These are phyloP conservation scores for Dactylellina parvicollis DNA, from an alignment of 2,329 filamentous ascomycete genomes.

Conservation along the genomic window DNA sequence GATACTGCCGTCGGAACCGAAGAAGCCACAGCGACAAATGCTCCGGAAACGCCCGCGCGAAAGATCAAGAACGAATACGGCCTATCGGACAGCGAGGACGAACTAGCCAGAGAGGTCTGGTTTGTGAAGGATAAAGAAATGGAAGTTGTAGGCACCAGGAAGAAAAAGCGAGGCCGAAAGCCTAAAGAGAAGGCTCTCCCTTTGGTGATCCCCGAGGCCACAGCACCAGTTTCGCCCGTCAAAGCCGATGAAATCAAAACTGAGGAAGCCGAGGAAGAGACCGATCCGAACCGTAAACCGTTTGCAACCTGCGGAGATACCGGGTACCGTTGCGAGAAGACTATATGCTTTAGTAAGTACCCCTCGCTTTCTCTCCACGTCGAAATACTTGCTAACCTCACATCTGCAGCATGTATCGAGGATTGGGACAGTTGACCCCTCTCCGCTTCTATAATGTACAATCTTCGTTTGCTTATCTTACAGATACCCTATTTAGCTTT, in stretches of 20 bases:
- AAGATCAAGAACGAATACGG: conserved; percentile 24
- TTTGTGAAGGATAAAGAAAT: conserved; percentile 22
- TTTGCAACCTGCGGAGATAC: conserved; percentile 33
- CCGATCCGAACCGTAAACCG: not conserved
- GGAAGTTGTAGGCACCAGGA: conserved; percentile 5
- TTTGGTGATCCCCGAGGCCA: conserved; percentile 18
- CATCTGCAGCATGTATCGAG: conserved; percentile 25
- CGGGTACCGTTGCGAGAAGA: conserved; percentile 48
- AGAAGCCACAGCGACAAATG: not conserved
- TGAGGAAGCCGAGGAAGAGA: not conserved
- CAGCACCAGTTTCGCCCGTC: not conserved
- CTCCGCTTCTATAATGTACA: conserved; percentile 24
- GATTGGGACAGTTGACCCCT: conserved; percentile 15
- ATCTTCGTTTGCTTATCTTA: conserved; percentile 9
- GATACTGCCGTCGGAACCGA: not conserved
- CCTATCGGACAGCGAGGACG: conserved; percentile 41
- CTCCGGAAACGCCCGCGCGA: conserved; percentile 5
- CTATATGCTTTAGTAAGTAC: conserved; percentile 52
- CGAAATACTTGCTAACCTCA: conserved; percentile 16
- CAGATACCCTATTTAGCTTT: conserved; percentile 23
- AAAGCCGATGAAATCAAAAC: conserved; percentile 6
- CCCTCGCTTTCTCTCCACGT: not conserved
- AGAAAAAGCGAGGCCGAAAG: conserved; percentile 29
- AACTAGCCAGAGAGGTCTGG: conserved; percentile 28
- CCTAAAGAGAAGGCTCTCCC: conserved; percentile 21